These are phyloP conservation scores for Psidium guajava DNA, from an alignment of 345 rosid species.

Conservation along the genomic window DNA sequence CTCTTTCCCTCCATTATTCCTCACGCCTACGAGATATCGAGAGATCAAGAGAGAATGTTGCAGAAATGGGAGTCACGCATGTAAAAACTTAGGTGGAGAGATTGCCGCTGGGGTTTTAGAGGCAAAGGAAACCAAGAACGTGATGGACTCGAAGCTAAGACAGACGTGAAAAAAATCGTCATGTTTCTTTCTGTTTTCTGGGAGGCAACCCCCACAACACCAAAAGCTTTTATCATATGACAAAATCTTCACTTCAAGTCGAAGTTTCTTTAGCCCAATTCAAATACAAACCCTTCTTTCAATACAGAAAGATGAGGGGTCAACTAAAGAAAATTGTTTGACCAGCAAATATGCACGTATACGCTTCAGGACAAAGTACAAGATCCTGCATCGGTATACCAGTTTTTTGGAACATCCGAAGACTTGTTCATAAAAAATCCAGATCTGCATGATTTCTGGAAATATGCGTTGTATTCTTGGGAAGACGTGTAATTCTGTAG, in stretches of 20 bases:
- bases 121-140: background rate
- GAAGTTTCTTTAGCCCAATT: background rate
- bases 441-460: background rate
- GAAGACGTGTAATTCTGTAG: background rate
- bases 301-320: background rate
- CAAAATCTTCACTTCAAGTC: background rate
- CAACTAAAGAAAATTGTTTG: background rate
- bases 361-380: background rate
- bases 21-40: background rate
- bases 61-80: background rate
- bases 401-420: background rate
- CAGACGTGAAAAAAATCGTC: background rate
- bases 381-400: fast-evolving
- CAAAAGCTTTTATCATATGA: background rate
- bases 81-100: background rate
- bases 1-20: conserved; percentile 22
- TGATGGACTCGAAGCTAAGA: background rate
- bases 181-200: background rate
- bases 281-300: background rate
- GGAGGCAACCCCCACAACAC: background rate
- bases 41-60: background rate
- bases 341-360: background rate
- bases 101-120: background rate
- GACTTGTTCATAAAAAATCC: background rate
- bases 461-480: fast-evolving